Conservation (phyloP, 2,329 filamentous ascomycete species). For the Apiospora arundinis region DNA sequence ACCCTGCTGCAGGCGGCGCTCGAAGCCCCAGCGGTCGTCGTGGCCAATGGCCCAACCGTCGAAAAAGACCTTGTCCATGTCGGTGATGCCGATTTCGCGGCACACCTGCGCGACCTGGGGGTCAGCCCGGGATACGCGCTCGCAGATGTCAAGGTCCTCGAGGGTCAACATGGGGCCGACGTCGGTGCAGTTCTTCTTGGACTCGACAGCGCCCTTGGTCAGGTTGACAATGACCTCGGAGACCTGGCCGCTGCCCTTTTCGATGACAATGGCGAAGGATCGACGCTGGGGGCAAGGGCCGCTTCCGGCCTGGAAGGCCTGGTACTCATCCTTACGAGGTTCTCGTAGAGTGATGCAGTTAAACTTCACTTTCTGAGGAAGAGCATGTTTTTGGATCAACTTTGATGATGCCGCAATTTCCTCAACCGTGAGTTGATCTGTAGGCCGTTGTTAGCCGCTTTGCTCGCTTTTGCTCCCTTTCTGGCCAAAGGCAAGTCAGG, state of each 20-base stretch:
- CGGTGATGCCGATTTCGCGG: conserved; percentile 74
- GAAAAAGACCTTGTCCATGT: conserved; percentile 85
- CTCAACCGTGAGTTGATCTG: conserved; percentile 59
- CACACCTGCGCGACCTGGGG: conserved; percentile 80
- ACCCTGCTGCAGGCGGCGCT: conserved; percentile 77
- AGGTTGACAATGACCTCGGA: conserved; percentile 60
- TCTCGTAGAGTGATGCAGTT: conserved; percentile 73
- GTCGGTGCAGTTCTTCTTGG: conserved; percentile 53
- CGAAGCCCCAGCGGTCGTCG: conserved; percentile 77
- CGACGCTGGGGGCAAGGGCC: conserved; percentile 56
- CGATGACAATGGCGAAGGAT: conserved; percentile 56
- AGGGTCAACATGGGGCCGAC: conserved; percentile 69
- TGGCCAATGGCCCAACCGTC: conserved; percentile 88
- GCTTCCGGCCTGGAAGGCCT: conserved; percentile 61
- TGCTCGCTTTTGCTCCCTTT: no score
- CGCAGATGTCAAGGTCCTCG: conserved; percentile 80
- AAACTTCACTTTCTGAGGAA: conserved; percentile 46
- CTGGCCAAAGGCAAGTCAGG: no score
- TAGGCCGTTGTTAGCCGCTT: conserved; percentile 31
- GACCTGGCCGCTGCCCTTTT: conserved; percentile 47
- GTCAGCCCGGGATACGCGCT: conserved; percentile 71
- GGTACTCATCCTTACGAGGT: conserved; percentile 67
- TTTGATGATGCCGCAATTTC: conserved; percentile 59
- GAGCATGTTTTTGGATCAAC: conserved; percentile 50
- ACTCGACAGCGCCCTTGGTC: conserved; percentile 47